Conservation (phyloP, 2,329 filamentous ascomycete species). For the Claviceps cyperi region DNA sequence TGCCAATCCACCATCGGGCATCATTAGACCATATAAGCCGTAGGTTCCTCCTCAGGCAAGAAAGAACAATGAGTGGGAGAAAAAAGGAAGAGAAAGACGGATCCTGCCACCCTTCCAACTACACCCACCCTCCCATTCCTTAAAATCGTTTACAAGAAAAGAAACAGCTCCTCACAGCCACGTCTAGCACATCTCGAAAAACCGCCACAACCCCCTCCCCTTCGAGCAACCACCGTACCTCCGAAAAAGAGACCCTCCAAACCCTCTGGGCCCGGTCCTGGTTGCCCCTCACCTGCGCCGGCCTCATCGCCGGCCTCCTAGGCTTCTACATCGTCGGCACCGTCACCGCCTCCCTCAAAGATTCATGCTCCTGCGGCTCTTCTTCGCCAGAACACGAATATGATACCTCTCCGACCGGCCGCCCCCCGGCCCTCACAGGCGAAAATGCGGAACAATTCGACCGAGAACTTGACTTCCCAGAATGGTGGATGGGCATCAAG, state of each 20-base stretch:
- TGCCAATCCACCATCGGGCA: slow-evolving; percentile 10
- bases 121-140: too few species aligned
- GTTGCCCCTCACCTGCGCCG: slow-evolving; percentile 31
- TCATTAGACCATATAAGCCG: slow-evolving; percentile 17
- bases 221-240: slow-evolving; percentile 11
- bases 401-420: slow-evolving; percentile 28
- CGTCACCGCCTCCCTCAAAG: slow-evolving; percentile 20
- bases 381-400: slow-evolving; percentile 16
- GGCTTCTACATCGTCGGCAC: slow-evolving; percentile 32
- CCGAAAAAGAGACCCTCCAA: slow-evolving; percentile 19
- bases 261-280: slow-evolving; percentile 24
- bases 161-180: neutral
- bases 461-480: slow-evolving; percentile 39
- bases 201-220: neutral
- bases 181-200: neutral
- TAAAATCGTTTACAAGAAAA: neutral
- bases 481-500: slow-evolving; percentile 42
- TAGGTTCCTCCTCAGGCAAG: slow-evolving; percentile 7
- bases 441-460: slow-evolving; percentile 42
- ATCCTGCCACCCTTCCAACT: too few species aligned
- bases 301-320: slow-evolving; percentile 29
- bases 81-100: too few species aligned
- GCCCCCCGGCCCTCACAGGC: slow-evolving; percentile 30
- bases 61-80: too few species aligned
- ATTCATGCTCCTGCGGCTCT: slow-evolving; percentile 8